A percentile compares a stretch with the other conserved stretches of the same genome.
These are phyloP conservation scores for Penicillium freii DNA, from an alignment of 2,329 filamentous ascomycete species.

Conservation along the genomic window DNA sequence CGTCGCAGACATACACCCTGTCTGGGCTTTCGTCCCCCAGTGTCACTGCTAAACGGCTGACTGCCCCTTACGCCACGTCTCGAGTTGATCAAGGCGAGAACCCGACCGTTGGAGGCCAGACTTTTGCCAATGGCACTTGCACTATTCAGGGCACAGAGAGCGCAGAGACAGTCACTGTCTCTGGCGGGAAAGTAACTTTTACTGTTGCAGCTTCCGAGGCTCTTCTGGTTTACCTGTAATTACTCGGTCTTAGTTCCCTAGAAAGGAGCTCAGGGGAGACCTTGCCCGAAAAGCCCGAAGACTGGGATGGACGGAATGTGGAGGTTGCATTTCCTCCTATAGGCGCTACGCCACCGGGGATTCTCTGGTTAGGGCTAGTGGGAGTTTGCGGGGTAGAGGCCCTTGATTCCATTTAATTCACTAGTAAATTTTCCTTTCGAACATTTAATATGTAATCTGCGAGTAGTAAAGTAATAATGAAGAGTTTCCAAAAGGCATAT, in stretches of 20 bases:
- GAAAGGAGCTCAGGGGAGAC: background rate
- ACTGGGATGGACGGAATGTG: background rate
- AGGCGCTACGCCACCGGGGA: conserved; percentile 3
- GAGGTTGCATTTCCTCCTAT: background rate
- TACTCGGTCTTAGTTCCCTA: background rate
- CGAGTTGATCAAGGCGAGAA: conserved; percentile 47
- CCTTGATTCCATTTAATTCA: background rate
- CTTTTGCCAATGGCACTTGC: conserved; percentile 49
- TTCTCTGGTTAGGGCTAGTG: background rate
- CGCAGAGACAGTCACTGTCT: conserved; percentile 18
- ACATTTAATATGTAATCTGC: background rate
- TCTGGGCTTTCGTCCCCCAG: conserved; percentile 40
- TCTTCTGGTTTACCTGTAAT: conserved; percentile 47
- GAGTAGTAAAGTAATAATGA: background rate
- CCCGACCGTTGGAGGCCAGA: conserved; percentile 49
- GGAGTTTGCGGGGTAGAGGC: background rate
- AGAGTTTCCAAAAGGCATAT: background rate
- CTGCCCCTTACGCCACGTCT: conserved; percentile 45
- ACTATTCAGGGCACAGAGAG: conserved; percentile 39
- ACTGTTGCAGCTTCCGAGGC: conserved; percentile 50
- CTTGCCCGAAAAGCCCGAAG: background rate
- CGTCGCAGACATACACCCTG: conserved; percentile 42
- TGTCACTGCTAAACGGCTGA: conserved; percentile 48
- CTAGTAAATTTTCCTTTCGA: background rate
- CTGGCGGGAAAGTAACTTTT: conserved; percentile 40